Evolutionary conservation across 331 rosid species (phyloP).

Genomic region (Stylosanthes scabra): DNA sequence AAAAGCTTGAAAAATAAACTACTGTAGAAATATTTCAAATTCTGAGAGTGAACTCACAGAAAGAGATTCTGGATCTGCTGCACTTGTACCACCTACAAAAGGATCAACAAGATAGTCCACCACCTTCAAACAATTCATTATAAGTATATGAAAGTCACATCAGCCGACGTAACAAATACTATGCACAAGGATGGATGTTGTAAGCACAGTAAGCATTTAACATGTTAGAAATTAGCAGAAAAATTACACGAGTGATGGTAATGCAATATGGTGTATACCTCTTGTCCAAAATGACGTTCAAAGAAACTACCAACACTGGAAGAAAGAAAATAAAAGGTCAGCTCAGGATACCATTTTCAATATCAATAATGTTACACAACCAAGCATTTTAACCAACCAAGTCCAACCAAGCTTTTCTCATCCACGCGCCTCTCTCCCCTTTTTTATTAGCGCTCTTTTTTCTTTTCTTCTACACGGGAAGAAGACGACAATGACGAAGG

Average conservation of each 20-base stretch:
- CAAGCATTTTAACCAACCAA: no score
- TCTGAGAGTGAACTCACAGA: conserved; percentile 72
- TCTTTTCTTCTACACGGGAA: no score
- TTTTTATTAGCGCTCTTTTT: no score
- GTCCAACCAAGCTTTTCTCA: no score
- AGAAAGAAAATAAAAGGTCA: conserved; percentile 37
- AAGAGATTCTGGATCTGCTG: conserved; percentile 90
- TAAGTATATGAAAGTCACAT: conserved; percentile 1
- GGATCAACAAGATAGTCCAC: conserved; percentile 97
- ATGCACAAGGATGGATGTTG: conserved; percentile 22
- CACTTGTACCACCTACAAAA: conserved; percentile 89
- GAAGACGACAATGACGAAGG: no score
- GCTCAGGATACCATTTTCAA: conserved; percentile 30
- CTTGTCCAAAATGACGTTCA: conserved; percentile 94
- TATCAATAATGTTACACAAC: no score
- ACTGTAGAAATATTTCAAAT: conserved; percentile 25
- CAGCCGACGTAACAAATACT: conserved; percentile 25
- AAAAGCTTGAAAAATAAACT: conserved; percentile 19
- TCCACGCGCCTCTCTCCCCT: no score
- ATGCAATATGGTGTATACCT: conserved; percentile 55
- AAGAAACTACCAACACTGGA: conserved; percentile 85
- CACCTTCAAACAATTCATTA: conserved; percentile 56
- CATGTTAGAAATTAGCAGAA: conserved; percentile 25
- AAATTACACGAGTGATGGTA: conserved; percentile 18
- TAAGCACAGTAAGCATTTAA: conserved; percentile 21